Conservation (phyloP, 768 basidiomycete genomes). For the Lenzites betulinus region DNA sequence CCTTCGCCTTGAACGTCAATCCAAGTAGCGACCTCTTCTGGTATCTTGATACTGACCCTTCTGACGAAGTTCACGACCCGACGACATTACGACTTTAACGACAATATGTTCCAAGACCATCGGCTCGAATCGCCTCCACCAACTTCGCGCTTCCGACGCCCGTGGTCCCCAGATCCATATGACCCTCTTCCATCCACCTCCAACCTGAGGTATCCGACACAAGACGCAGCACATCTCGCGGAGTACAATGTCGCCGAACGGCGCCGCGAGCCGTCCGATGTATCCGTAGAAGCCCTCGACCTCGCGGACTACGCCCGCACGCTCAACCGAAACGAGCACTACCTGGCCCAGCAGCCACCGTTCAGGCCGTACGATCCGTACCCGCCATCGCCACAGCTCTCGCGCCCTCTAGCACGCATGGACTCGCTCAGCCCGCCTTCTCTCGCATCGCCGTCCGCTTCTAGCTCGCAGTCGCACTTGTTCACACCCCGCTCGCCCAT, state of each 20-base stretch:
- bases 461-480: conserved; percentile 23
- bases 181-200: conserved; percentile 41
- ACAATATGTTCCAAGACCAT: conserved; percentile 44
- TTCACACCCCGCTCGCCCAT: conserved; percentile 26
- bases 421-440: conserved; percentile 39
- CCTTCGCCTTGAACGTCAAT: conserved; percentile 5
- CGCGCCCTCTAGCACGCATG: conserved; percentile 17
- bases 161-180: conserved; percentile 66
- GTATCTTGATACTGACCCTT: neutral
- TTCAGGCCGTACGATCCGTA: conserved; percentile 34
- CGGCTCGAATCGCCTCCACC: conserved; percentile 54
- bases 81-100: conserved; percentile 24
- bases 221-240: conserved; percentile 26
- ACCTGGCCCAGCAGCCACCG: conserved; percentile 23
- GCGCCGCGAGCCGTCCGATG: conserved; percentile 56
- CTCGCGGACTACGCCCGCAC: conserved; percentile 68
- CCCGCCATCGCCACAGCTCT: conserved; percentile 32
- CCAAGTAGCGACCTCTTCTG: neutral
- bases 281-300: conserved; percentile 70
- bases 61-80: conserved; percentile 2
- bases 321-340: conserved; percentile 40
- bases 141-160: conserved; percentile 55
- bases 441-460: conserved; percentile 45
- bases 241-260: conserved; percentile 15
- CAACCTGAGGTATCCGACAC: conserved; percentile 22